Evolutionary conservation across 1,284 basidiomycete genomes (phyloP).

Genomic region (Irpex rosettiformis): DNA sequence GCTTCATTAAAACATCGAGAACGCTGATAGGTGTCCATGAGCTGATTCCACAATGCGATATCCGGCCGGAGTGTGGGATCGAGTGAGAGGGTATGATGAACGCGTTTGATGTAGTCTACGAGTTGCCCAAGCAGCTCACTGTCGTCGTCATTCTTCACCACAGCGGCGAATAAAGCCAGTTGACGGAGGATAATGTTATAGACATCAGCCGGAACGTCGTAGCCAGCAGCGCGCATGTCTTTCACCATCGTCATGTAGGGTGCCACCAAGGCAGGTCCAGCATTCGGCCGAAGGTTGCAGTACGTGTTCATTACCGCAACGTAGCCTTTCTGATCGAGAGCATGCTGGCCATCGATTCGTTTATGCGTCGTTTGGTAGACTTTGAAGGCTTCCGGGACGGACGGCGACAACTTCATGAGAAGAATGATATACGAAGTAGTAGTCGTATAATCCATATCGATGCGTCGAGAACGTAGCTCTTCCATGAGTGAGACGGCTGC

Average conservation of each 20-base stretch:
- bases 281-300: constrained; percentile 48
- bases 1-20: constrained; percentile 69
- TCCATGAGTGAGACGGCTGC: constrained; percentile 50
- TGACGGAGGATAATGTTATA: constrained; percentile 73
- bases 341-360: constrained; percentile 28
- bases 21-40: constrained; percentile 89
- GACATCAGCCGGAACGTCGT: constrained; percentile 54
- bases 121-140: constrained; percentile 33
- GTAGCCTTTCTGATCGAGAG: constrained; percentile 57
- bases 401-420: constrained; percentile 52
- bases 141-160: constrained; percentile 13
- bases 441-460: constrained; percentile 36
- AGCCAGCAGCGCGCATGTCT: constrained; percentile 76
- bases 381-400: constrained; percentile 56
- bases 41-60: constrained; percentile 75
- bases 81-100: constrained; percentile 77
- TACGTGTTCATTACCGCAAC: constrained; percentile 60
- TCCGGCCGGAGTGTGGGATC: constrained; percentile 78
- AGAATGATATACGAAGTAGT: constrained; percentile 53
- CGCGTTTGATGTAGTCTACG: constrained; percentile 52
- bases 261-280: constrained; percentile 28
- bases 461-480: constrained; percentile 39
- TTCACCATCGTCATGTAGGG: constrained; percentile 77
- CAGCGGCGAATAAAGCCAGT: constrained; percentile 41
- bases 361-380: constrained; percentile 48